These are phyloP conservation scores for Vigna mungo DNA, from an alignment of 306 rosid species.

Conservation along the genomic window DNA sequence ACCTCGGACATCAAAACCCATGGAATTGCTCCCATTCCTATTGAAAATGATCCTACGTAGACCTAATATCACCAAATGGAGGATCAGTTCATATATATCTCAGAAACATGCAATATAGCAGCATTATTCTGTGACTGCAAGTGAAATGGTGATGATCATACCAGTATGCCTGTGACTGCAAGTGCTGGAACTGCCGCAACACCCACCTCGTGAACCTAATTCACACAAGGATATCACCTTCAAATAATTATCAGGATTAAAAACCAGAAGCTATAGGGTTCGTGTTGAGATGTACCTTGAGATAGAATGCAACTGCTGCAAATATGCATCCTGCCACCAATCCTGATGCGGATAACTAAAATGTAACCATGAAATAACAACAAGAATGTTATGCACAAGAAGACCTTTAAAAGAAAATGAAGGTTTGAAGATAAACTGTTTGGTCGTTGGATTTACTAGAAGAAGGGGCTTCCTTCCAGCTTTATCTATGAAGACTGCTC, in stretches of 20 bases:
- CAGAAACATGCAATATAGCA: not conserved
- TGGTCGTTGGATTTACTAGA: constrained; percentile 55
- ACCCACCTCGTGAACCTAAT: constrained; percentile 65
- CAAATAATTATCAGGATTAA: constrained; percentile 16
- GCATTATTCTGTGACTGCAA: not conserved
- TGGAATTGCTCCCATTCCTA: constrained; percentile 97
- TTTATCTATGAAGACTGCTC: constrained; percentile 69
- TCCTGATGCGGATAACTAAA: constrained; percentile 77
- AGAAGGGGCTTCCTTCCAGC: constrained; percentile 88
- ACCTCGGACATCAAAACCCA: constrained; percentile 99
- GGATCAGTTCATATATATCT: constrained; percentile 30
- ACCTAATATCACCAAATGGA: constrained; percentile 55
- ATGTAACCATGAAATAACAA: constrained; percentile 42
- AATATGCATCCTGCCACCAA: constrained; percentile 70
- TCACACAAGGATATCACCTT: constrained; percentile 34
- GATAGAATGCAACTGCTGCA: constrained; percentile 75
- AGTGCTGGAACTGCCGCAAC: constrained; percentile 62
- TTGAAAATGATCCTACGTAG: constrained; percentile 77
- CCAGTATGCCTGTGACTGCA: constrained; percentile 80
- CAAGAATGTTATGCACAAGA: constrained; percentile 13
- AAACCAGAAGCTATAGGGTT: constrained; percentile 25
- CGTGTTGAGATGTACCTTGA: constrained; percentile 59
- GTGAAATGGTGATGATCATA: constrained; percentile 46
- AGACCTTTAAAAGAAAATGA: not conserved
- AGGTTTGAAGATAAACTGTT: constrained; percentile 10